Base-by-base conservation (phyloP, 2,329 filamentous ascomycete species). In the Aspergillus nomiae region DNA sequence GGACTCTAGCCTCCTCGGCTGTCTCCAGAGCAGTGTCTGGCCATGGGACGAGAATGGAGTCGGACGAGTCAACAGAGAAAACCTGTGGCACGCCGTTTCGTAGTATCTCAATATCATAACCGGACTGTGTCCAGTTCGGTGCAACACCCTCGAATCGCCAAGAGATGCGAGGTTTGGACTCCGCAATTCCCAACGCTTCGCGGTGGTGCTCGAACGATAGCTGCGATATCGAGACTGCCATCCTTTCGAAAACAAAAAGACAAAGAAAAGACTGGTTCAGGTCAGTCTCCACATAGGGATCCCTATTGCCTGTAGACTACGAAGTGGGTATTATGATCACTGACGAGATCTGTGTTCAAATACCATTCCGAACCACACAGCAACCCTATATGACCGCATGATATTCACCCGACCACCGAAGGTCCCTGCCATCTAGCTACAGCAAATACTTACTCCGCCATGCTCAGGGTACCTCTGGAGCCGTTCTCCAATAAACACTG, bases 11-110 rank as follows among this genome's bases (percentile, higher is more conserved):
- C 26, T 66, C 58, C 34, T 69, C 66, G 26, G 66, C 58, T 2
- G 69, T 67, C 32, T 63, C 28, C 26, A 71, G 45, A 2, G 64
- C 53, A 12, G 60, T 55, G n/a, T 30, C 45, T 8, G 70, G 70
- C 70, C 70, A 72, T 8, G 69, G 69, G 7, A 71, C 70, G 3
- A 71, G 60, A 10, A 67, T 63, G 0, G 71, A 73, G 8, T 70
- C 59, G 4, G 63, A 51, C 34, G 63, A 65, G 12, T 69, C 50
- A 6, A 67, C 43, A 43, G 57, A 63, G 30, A 63, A 67, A 14
- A 54, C 58, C 28, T 48, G 41, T 4, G 58, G 21, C n/a, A 63
- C 46, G 12, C 58, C 63, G 11, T 26, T 48, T 7, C 59, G 60
- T 11, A 61, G 36, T 21, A 69, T 41, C 26, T 69, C 61, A 2